phyloP scores from a whole-genome alignment of 345 rosid genomes.

The Nephelium lappaceum region DNA sequence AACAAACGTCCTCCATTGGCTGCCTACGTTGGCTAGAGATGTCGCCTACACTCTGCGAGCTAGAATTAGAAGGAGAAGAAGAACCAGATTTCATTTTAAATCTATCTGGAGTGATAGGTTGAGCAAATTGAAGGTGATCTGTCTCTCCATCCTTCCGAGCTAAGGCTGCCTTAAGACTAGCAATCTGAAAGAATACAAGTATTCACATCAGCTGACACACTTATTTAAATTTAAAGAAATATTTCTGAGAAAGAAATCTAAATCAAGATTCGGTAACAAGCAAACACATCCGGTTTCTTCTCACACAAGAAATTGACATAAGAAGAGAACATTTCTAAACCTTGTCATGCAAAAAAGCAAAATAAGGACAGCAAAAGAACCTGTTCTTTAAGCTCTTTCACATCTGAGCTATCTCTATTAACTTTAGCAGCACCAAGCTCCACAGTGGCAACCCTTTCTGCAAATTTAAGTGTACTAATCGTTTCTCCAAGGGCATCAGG shows the following conservation, averaged over 20 bases:
- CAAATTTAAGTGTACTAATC: slow-evolving; percentile 91
- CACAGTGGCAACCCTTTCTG: slow-evolving; percentile 91
- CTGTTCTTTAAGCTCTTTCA: slow-evolving; percentile 92
- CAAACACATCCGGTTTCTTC: not conserved
- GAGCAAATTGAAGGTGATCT: slow-evolving; percentile 41
- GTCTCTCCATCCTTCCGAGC: slow-evolving; percentile 60
- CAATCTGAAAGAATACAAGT: slow-evolving; percentile 48
- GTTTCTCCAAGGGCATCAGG: slow-evolving; percentile 83
- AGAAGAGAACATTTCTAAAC: not conserved
- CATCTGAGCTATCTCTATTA: slow-evolving; percentile 74
- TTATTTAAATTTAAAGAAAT: not conserved
- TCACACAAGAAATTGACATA: not conserved
- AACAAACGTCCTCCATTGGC: slow-evolving; percentile 55
- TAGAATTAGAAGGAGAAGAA: slow-evolving; percentile 49
- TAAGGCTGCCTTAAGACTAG: slow-evolving; percentile 70
- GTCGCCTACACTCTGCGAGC: slow-evolving; percentile 41
- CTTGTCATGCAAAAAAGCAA: not conserved
- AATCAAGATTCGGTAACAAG: not conserved
- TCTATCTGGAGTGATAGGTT: slow-evolving; percentile 51
- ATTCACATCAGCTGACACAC: not conserved
- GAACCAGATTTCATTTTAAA: slow-evolving; percentile 47
- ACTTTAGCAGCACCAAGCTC: slow-evolving; percentile 96
- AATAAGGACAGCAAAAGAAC: slow-evolving; percentile 26
- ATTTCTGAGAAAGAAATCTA: no score
- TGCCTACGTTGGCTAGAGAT: slow-evolving; percentile 41